A percentile compares a stretch with the other conserved stretches of the same genome.
phyloP scores from a whole-genome alignment of 164 flowering plant genomes.

The Berberis vulgaris region DNA sequence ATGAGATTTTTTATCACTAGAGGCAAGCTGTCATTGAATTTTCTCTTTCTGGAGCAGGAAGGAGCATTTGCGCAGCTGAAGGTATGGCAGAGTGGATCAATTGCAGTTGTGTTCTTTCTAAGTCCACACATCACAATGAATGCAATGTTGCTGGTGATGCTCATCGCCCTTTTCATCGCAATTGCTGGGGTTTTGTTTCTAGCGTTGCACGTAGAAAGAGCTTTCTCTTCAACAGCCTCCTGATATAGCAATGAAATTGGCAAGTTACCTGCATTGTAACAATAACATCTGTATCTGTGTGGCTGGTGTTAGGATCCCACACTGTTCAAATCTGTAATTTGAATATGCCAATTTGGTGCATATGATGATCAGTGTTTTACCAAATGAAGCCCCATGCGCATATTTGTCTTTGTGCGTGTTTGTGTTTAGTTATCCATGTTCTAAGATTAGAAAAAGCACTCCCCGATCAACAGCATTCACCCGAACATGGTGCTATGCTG shows the following conservation, averaged over 20 bases:
- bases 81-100: slow-evolving; percentile 82
- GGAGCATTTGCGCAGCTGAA: slow-evolving; percentile 93
- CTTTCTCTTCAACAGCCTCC: slow-evolving; percentile 27
- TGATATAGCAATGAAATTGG: background rate
- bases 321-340: too few species aligned
- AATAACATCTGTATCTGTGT: background rate
- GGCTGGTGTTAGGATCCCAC: too few species aligned
- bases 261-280: background rate
- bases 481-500: too few species aligned
- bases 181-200: slow-evolving; percentile 43
- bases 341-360: too few species aligned
- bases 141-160: slow-evolving; percentile 53
- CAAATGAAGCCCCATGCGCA: too few species aligned
- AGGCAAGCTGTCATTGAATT: background rate
- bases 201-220: slow-evolving; percentile 45
- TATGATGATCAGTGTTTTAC: too few species aligned
- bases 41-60: slow-evolving; percentile 41
- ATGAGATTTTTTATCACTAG: background rate
- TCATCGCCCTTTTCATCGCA: slow-evolving; percentile 39
- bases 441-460: too few species aligned
- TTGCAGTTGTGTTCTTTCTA: slow-evolving; percentile 66
- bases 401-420: too few species aligned
- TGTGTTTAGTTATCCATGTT: too few species aligned
- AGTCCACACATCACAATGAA: slow-evolving; percentile 58
- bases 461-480: too few species aligned